A percentile compares a stretch with the other conserved stretches of the same genome.
These are phyloP conservation scores for Microdochium bolleyi DNA, from an alignment of 2,329 filamentous ascomycete species.

Conservation along the genomic window DNA sequence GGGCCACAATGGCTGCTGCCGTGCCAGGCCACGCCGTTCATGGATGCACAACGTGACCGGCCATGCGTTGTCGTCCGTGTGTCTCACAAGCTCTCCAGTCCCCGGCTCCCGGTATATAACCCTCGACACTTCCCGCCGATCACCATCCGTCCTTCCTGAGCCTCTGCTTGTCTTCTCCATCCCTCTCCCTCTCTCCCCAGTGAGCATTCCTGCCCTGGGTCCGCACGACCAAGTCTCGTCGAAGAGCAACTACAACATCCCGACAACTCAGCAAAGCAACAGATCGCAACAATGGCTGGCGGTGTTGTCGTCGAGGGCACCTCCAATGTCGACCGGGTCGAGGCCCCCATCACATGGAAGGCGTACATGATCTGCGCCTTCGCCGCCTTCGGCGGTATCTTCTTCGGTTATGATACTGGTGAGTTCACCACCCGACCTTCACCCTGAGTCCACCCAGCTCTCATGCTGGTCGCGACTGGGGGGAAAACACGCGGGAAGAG, in stretches of 20 bases:
- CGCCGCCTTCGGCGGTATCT: conserved; percentile 64
- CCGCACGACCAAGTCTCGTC: not conserved
- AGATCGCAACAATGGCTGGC: conserved; percentile 15
- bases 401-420: conserved; percentile 74
- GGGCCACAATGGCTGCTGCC: too few species aligned
- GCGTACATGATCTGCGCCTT: conserved; percentile 64
- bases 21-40: too few species aligned
- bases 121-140: not conserved
- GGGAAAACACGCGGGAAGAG: too few species aligned
- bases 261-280: not conserved
- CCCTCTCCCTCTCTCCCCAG: not conserved
- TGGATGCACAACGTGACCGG: too few species aligned
- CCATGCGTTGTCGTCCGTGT: not conserved
- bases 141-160: not conserved
- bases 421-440: conserved; percentile 3
- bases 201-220: not conserved
- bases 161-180: not conserved
- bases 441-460: not conserved
- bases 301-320: conserved; percentile 23
- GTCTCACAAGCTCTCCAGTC: not conserved
- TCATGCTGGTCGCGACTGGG: too few species aligned
- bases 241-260: not conserved
- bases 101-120: not conserved
- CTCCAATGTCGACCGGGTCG: conserved; percentile 49
- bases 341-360: conserved; percentile 62